These are phyloP conservation scores for Candida sojae DNA, from an alignment of 1,139 yeast genomes.

Conservation along the genomic window DNA sequence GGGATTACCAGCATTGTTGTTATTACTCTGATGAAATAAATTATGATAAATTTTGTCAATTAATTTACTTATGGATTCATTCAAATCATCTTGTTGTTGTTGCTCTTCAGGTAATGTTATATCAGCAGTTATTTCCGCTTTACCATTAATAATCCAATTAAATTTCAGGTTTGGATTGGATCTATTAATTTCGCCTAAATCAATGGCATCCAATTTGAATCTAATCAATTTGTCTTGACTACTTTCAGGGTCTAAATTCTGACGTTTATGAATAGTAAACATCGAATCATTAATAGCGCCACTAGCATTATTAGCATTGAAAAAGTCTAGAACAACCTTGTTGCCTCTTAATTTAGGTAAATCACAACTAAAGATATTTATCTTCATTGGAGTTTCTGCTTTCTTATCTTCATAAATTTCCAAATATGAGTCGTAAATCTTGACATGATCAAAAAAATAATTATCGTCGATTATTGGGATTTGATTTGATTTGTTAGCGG, in stretches of 20 bases:
- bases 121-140: constrained; percentile 69
- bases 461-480: constrained; percentile 28
- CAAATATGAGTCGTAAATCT: constrained; percentile 56
- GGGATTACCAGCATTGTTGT: constrained; percentile 11
- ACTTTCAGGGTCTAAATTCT: constrained; percentile 25
- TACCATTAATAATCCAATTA: constrained; percentile 69
- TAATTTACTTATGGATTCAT: constrained; percentile 25
- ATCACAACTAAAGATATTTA: constrained; percentile 66
- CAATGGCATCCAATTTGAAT: constrained; percentile 65
- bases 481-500: not conserved
- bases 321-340: constrained; percentile 61
- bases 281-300: constrained; percentile 75
- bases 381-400: constrained; percentile 39
- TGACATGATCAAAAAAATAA: constrained; percentile 54
- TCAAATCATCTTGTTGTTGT: constrained; percentile 36
- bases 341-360: constrained; percentile 60
- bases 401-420: constrained; percentile 34
- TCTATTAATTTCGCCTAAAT: constrained; percentile 46
- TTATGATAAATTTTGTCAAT: constrained; percentile 30
- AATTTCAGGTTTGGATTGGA: constrained; percentile 46
- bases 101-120: constrained; percentile 56
- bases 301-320: constrained; percentile 68
- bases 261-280: constrained; percentile 69
- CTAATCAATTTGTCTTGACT: constrained; percentile 51
- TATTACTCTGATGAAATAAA: constrained; percentile 16